Base-by-base conservation (phyloP, 2,329 filamentous ascomycete genomes). In the Aspergillus transmontanensis region DNA sequence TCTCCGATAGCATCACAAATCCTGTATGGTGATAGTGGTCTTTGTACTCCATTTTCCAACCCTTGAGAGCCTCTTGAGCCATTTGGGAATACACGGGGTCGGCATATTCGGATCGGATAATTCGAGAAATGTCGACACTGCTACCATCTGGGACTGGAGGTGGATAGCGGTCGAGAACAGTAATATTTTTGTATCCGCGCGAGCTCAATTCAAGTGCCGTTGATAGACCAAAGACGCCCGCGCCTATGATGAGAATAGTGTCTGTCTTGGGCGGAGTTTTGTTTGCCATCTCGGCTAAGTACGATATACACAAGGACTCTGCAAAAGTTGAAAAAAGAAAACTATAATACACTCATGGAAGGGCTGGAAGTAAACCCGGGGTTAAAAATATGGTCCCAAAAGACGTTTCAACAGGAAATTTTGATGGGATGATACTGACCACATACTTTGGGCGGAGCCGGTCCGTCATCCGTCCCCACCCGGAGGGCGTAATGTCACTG, bases 81-180 rank as follows among this genome's bases (percentile, higher is more conserved):
- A 97, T 86, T 21, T 83, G 78, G 4, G 91, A 86, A 78, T 97
- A 97, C 23, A 89, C 84, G 0, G 86, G 81, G 71, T 94, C 88
- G 1, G 90, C 88, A 75, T 97, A 97, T 82, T 97, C 93, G 45
- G 87, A 82, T 45, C 86, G 81, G 61, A 88, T 82, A 64, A 87
- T 86, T 55, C 85, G 83, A n/a, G 83, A 86, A 41, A 81, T 81
- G 69, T 88, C 85, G 61, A 86, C 81, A 63, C 82, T 84, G 51
- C 82, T 82, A 55, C 81, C 83, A 72, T 86, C 84, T 7, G 82
- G 80, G 21, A 83, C 80, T 7, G 85, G 85, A 57, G 86, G 84
- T 2, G 80, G 73, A 58, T 81, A 79, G n/a, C 83, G 80, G 67
- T 87, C 86, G 61, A 88, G 73, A 34, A 88, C 76, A 3, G 83